Evolutionary conservation across 139 green algal species (phyloP), one percentile per base, ranked within the genome.

Genomic region (Tetraselmis chui): DNA sequence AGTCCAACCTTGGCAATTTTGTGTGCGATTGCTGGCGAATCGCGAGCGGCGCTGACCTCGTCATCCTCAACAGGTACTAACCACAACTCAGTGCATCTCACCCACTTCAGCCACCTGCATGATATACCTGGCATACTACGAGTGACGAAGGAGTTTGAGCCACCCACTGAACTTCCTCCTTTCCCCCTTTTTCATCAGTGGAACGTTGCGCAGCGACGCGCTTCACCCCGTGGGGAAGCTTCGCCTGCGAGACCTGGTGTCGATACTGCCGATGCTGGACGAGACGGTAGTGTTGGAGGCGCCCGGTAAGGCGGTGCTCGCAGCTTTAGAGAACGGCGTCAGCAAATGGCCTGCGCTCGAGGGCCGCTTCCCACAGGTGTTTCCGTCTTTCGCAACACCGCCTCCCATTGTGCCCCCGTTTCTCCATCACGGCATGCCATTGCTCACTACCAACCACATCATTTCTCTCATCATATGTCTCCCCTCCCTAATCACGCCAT

Each of bases 251-350:
- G 79, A 82, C 58, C 79, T 82, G 2, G 31, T 82, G 18, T 77
- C 31, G 11, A 82, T 82, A 11, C 79, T 82, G 25, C 79, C 79
- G 2, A 82, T 82, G 79, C 32, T 82, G 2, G 79, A 82, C 79
- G 79, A 82, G 31, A 31, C 58, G 2, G 32, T 76, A 32, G 24
- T 76, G 2, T 28, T 82, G 23, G 79, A 76, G 23, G 26, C 27
- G 24, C 76, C 79, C 2, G 79, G 79, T 25, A 67, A 67, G 74
- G 26, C 25, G 2, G 28, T 77, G 2, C 18, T 77, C 5, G 74
- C 25, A 29, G 79, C 79, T 5, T n/a, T 82, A 25, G 58, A 82
- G 32, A 82, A 82, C 78, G 79, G 23, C 23, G 79, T 82, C 11
- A 77, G 31, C 58, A 27, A 82, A n/a, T 82, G 31, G 25, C 79